A percentile compares a stretch with the other conserved stretches of the same genome.
phyloP scores from a whole-genome alignment of 768 basidiomycete species.

The Mrakia frigida region DNA sequence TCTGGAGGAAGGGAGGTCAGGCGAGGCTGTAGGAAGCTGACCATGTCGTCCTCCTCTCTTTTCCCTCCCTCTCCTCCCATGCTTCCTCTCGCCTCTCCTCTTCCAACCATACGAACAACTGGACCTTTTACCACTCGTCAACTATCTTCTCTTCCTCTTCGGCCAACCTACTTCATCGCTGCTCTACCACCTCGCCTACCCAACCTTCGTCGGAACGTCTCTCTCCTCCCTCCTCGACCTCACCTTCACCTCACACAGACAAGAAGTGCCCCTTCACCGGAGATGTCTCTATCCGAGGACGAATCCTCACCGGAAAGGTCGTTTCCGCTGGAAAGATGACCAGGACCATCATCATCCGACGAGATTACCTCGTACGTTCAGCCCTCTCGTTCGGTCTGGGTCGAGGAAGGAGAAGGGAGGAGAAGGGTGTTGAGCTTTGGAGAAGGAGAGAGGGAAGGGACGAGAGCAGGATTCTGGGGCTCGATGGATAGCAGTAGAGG shows the following conservation, averaged over 20 bases:
- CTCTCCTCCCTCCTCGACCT: not conserved
- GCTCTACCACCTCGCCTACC: no score
- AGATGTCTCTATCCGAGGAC: constrained; percentile 93
- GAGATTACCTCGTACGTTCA: constrained; percentile 45
- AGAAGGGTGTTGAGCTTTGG: not conserved
- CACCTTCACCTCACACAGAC: constrained; percentile 53
- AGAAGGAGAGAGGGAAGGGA: not conserved
- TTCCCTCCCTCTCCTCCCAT: not conserved
- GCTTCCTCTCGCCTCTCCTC: not conserved
- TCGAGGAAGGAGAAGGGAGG: not conserved
- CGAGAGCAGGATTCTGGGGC: not conserved
- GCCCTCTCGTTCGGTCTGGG: constrained; percentile 35
- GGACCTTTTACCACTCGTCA: not conserved
- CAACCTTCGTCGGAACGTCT: not conserved
- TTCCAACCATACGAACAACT: not conserved
- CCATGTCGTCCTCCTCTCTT: not conserved
- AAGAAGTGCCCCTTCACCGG: constrained; percentile 99
- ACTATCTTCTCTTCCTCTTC: not conserved
- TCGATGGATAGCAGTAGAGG: not conserved
- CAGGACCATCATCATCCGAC: constrained; percentile 91
- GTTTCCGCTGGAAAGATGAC: constrained; percentile 96
- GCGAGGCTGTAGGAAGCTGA: not conserved
- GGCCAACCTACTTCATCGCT: no score
- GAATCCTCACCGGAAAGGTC: constrained; percentile 96
- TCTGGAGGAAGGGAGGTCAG: not conserved